Base-by-base conservation (phyloP, 2,329 filamentous ascomycete genomes). In the Gyromitra esculenta region DNA sequence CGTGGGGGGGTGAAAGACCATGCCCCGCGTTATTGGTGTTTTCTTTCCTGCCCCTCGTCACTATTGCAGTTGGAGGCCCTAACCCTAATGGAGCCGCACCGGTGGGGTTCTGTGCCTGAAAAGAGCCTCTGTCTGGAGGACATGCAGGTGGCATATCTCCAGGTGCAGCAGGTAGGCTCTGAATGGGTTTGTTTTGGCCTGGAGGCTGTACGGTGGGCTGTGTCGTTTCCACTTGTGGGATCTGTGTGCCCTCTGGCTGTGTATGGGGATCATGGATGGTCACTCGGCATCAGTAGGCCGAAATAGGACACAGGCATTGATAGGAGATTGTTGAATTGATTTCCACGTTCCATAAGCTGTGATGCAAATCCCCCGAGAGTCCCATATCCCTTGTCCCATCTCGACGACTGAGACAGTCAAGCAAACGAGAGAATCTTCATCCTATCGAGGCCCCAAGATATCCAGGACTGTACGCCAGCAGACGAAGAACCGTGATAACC, bases 31-130 rank as follows among this genome's bases (percentile, higher is more conserved):
- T 21, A 60, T 3, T 31, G 25, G 25, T 21, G 2, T 59, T 21
- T 5, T 35, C n/a, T 60, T 60, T 43, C 37, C 15, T 39, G 37
- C 57, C 57, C 35, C 37, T 43, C 57, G 57, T 60, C 57, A 60
- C 41, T 21, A 41, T 13, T 25, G 57, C 37, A 43, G 21, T 18
- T 39, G 8, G n/a, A 39, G 37, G 7, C 57, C 57, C 35, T 60
- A 60, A 43, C 57, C 57, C 57, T 60, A 43, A 60, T 15, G 15
- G 52, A 43, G 57, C 57, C 54, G 54, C 54, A 57, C 37, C 5
- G 21, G 13, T 6, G 25, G 25, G 25, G 25, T 45, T 9, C 43
- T 2, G 18, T 54, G 25, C 50, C 45, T 50, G 45, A 7, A 50
- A 15, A 45, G 43, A 15, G 43, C 43, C 15, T 45, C 43, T 13